These are phyloP conservation scores for Paramecium tetraurelia DNA, from an alignment of 73 alveolate species.

Conservation along the genomic window DNA sequence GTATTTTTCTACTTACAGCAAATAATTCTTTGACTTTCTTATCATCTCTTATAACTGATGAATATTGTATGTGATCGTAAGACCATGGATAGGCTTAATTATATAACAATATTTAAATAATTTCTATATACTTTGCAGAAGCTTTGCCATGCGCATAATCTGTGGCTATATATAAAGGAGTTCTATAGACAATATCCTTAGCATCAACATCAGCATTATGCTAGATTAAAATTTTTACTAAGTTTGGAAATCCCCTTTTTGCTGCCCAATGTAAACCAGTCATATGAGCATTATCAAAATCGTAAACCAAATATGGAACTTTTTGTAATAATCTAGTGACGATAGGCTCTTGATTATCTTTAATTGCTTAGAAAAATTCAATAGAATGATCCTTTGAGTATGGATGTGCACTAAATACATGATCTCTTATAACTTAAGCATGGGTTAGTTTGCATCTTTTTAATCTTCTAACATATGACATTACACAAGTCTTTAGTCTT, in stretches of 20 bases:
- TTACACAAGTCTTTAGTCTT: neutral
- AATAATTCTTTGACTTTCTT: neutral
- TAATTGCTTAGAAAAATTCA: slow-evolving; percentile 17
- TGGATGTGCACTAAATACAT: neutral
- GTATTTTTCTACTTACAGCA: neutral
- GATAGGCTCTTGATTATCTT: slow-evolving; percentile 60
- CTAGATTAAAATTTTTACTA: slow-evolving; percentile 66
- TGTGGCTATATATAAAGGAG: slow-evolving; percentile 73
- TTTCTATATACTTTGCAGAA: neutral
- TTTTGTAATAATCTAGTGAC: slow-evolving; percentile 58
- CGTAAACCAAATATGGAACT: slow-evolving; percentile 71
- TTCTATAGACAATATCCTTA: slow-evolving; percentile 79
- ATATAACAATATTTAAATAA: neutral
- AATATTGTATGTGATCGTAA: neutral
- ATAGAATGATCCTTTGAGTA: neutral
- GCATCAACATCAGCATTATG: slow-evolving; percentile 80
- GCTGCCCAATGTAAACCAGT: slow-evolving; percentile 89
- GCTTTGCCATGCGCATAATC: neutral
- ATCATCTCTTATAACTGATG: neutral
- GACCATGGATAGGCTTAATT: slow-evolving; percentile 37
- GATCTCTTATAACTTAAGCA: neutral
- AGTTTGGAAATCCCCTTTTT: slow-evolving; percentile 70
- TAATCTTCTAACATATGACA: neutral
- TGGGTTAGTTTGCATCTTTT: neutral
- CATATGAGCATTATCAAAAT: slow-evolving; percentile 72